Conservation (phyloP, 805 yeast species). For the Starmera caribaea region DNA sequence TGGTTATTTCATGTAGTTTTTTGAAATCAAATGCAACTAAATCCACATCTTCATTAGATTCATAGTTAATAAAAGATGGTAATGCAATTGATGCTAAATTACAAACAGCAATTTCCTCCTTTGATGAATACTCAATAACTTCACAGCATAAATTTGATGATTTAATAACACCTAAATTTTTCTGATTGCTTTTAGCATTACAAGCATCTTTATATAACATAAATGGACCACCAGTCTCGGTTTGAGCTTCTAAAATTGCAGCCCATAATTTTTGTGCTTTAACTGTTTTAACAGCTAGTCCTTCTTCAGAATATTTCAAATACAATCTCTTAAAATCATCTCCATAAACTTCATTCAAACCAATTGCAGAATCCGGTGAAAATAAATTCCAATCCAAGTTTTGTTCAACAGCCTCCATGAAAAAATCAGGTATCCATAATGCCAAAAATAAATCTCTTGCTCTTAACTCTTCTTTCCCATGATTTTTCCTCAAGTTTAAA, state of each 20-base stretch:
- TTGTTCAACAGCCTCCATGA: slow-evolving; percentile 81
- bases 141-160: slow-evolving; percentile 94
- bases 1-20: slow-evolving; percentile 64
- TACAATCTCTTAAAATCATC: slow-evolving; percentile 72
- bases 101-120: slow-evolving; percentile 92
- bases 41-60: slow-evolving; percentile 38
- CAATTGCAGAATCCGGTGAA: slow-evolving; percentile 86
- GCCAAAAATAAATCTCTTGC: slow-evolving; percentile 93
- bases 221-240: slow-evolving; percentile 95
- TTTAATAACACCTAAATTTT: slow-evolving; percentile 86
- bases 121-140: slow-evolving; percentile 83
- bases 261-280: slow-evolving; percentile 93
- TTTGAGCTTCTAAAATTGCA: slow-evolving; percentile 83
- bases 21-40: slow-evolving; percentile 57
- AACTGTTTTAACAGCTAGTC: slow-evolving; percentile 52
- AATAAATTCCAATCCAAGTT: slow-evolving; percentile 82
- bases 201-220: slow-evolving; percentile 92
- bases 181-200: slow-evolving; percentile 80
- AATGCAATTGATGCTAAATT: slow-evolving; percentile 87
- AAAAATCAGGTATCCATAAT: slow-evolving; percentile 90
- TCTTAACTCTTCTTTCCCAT: slow-evolving; percentile 89
- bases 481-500: slow-evolving; percentile 81
- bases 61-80: slow-evolving; percentile 58
- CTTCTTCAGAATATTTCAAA: slow-evolving; percentile 61
- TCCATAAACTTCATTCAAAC: slow-evolving; percentile 76